Evolutionary conservation across 257 asterid species (phyloP).

Genomic region (Plantago elongata): DNA sequence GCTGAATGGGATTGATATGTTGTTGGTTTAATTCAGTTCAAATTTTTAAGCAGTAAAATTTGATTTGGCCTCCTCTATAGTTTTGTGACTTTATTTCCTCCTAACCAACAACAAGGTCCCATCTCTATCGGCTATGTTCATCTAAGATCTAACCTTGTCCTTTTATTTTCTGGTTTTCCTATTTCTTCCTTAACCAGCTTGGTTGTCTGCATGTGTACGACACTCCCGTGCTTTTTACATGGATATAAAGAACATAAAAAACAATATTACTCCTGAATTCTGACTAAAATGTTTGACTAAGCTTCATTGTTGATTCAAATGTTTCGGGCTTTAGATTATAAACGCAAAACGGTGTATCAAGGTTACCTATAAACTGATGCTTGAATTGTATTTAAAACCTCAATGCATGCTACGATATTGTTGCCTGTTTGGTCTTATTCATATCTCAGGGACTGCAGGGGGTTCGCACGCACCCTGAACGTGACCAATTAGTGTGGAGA

Average conservation of each 20-base stretch:
- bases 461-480: not conserved
- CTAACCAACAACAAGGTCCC: constrained; percentile 12
- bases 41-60: constrained; percentile 11
- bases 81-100: constrained; percentile 7
- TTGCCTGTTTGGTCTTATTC: no score
- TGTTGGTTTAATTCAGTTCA: constrained; percentile 8
- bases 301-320: no score
- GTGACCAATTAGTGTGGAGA: no score
- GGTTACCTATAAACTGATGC: not conserved
- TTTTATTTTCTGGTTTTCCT: not conserved
- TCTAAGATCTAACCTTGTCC: not conserved
- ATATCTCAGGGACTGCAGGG: not conserved
- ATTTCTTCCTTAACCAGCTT: not conserved
- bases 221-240: not conserved
- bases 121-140: constrained; percentile 8
- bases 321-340: no score
- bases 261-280: no score
- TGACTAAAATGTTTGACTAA: no score
- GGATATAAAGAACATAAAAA: not conserved
- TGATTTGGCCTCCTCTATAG: constrained; percentile 2
- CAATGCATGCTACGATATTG: not conserved
- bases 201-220: no score
- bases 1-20: constrained; percentile 11
- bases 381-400: not conserved
- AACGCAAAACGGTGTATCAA: no score